Evolutionary conservation across 2,329 filamentous ascomycete species (phyloP).

Genomic region (Decorospora gaudefroyi): DNA sequence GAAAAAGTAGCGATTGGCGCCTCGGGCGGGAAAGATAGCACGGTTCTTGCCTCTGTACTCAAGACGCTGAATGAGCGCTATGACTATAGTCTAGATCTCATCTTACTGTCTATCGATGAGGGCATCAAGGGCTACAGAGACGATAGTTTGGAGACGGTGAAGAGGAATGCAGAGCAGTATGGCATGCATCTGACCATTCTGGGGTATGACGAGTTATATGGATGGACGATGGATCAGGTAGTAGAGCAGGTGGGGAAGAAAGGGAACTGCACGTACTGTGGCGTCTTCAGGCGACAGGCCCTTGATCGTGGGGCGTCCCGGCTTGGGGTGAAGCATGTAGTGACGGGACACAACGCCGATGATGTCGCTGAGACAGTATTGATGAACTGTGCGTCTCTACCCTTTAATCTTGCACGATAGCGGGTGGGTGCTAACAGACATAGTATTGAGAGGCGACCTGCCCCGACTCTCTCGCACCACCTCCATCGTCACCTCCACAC

Average conservation of each 20-base stretch:
- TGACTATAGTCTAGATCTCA: slow-evolving; percentile 80
- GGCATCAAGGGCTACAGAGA: slow-evolving; percentile 97
- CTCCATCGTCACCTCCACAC: slow-evolving; percentile 73
- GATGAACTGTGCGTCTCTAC: slow-evolving; percentile 69
- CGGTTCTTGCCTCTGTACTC: slow-evolving; percentile 89
- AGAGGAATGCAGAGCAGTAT: slow-evolving; percentile 89
- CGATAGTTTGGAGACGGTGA: slow-evolving; percentile 94
- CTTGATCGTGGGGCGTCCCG: slow-evolving; percentile 89
- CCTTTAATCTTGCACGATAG: too few species aligned
- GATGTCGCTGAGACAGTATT: slow-evolving; percentile 96
- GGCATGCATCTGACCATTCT: slow-evolving; percentile 90
- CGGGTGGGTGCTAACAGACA: slow-evolving; percentile 13
- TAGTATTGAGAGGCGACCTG: slow-evolving; percentile 81
- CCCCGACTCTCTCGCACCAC: slow-evolving; percentile 86
- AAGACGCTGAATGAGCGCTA: slow-evolving; percentile 93
- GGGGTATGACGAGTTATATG: slow-evolving; percentile 91
- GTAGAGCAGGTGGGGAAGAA: slow-evolving; percentile 96
- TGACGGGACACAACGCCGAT: slow-evolving; percentile 97
- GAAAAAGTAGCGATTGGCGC: slow-evolving; percentile 93
- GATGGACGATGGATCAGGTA: slow-evolving; percentile 99
- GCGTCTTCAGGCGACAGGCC: slow-evolving; percentile 92
- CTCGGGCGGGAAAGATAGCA: slow-evolving; percentile 96
- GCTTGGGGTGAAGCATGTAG: slow-evolving; percentile 86
- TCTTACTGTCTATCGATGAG: slow-evolving; percentile 91
- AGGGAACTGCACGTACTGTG: slow-evolving; percentile 98